Conservation (phyloP, 768 basidiomycete genomes). For the Naganishia vaughanmartiniae region DNA sequence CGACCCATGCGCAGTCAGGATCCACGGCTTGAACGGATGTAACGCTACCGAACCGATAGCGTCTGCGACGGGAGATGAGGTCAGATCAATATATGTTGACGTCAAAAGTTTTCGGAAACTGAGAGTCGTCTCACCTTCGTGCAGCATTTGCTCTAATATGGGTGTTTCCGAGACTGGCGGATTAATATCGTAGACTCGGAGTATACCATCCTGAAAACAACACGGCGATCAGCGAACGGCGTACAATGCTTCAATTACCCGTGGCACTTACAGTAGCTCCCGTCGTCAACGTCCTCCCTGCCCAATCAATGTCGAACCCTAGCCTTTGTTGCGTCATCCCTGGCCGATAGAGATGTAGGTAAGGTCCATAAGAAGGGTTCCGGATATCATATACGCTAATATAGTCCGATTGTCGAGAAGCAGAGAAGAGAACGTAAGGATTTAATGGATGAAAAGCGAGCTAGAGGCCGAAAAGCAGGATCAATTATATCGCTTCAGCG, state of each 20-base stretch:
- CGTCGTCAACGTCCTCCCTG: slow-evolving; percentile 61
- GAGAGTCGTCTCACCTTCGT: slow-evolving; percentile 51
- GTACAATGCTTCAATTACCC: not conserved
- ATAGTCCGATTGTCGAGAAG: slow-evolving; percentile 65
- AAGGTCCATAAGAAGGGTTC: slow-evolving; percentile 55
- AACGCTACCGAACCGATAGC: slow-evolving; percentile 70
- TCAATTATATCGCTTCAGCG: slow-evolving; percentile 49
- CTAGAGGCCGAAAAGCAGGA: slow-evolving; percentile 52
- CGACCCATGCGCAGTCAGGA: slow-evolving; percentile 73
- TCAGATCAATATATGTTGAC: not conserved
- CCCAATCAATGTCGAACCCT: slow-evolving; percentile 74
- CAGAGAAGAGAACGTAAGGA: slow-evolving; percentile 72
- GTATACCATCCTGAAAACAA: slow-evolving; percentile 58
- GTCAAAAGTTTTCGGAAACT: not conserved
- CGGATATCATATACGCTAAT: slow-evolving; percentile 81
- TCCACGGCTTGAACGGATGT: slow-evolving; percentile 62
- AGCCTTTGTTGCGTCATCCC: slow-evolving; percentile 71
- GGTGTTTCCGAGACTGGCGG: slow-evolving; percentile 19
- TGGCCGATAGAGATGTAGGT: slow-evolving; percentile 51
- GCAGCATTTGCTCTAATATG: slow-evolving; percentile 57
- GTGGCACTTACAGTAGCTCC: slow-evolving; percentile 59
- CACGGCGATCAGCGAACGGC: not conserved
- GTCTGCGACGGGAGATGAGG: slow-evolving; percentile 55
- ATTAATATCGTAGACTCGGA: slow-evolving; percentile 62
- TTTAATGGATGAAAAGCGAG: slow-evolving; percentile 71